Evolutionary conservation across 1,284 basidiomycete species (phyloP).

Genomic region (Phellopilus nigrolimitatus): DNA sequence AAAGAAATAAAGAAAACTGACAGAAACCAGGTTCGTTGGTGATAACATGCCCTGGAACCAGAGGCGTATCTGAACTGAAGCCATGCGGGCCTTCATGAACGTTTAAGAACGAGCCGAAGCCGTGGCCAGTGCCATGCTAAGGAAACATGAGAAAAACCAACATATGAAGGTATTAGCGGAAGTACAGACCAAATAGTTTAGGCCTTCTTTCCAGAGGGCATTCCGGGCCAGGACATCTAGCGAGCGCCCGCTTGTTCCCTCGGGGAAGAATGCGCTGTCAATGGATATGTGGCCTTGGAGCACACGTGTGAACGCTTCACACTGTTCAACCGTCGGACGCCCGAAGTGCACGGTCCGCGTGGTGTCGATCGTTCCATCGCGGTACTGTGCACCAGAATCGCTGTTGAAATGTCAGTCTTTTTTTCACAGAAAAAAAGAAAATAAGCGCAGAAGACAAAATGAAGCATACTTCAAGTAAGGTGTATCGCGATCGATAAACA

Average conservation of each 20-base stretch:
- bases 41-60: constrained; percentile 81
- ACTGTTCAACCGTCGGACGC: constrained; percentile 72
- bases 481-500: constrained; percentile 69
- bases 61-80: constrained; percentile 60
- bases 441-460: constrained; percentile 9
- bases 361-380: constrained; percentile 90
- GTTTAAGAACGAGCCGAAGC: constrained; percentile 76
- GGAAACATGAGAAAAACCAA: constrained; percentile 20
- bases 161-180: constrained; percentile 21
- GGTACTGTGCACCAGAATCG: constrained; percentile 87
- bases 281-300: constrained; percentile 97
- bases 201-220: constrained; percentile 84
- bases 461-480: constrained; percentile 84
- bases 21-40: constrained; percentile 87
- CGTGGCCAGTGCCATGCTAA: constrained; percentile 82
- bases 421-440: too few species aligned
- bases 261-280: constrained; percentile 84
- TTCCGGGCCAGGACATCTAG: constrained; percentile 84
- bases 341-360: constrained; percentile 91
- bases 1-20: constrained; percentile 38
- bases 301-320: constrained; percentile 90
- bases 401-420: constrained; percentile 35
- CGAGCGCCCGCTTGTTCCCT: constrained; percentile 76
- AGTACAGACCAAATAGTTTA: constrained; percentile 68
- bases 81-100: constrained; percentile 76